phyloP scores from a whole-genome alignment of 192 early-diverging fungal genomes.

The Linnemannia schmuckeri region DNA sequence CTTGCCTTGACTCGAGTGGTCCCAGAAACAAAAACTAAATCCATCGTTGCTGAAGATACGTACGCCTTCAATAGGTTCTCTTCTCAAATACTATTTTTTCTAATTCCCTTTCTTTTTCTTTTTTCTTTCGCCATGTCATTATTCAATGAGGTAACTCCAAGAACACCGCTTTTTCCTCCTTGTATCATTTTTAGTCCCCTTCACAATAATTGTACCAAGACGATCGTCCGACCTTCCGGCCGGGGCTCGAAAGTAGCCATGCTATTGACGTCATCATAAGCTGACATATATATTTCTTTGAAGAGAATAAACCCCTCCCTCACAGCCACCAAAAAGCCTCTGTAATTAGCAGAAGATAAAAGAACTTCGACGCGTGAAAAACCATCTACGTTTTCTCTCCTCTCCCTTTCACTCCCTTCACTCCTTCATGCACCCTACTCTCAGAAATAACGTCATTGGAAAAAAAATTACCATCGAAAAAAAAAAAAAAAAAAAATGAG shows the following conservation, averaged over 20 bases:
- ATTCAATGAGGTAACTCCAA: not conserved
- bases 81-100: too few relatives aligned
- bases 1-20: not conserved
- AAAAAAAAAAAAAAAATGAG: not conserved
- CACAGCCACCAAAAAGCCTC: too few relatives aligned
- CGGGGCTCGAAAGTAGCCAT: not conserved
- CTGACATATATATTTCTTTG: not conserved
- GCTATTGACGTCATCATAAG: not conserved
- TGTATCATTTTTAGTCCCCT: not conserved
- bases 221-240: not conserved
- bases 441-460: not conserved
- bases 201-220: not conserved
- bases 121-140: too few relatives aligned
- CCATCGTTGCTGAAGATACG: not conserved
- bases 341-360: not conserved
- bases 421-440: not conserved
- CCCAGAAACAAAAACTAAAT: not conserved
- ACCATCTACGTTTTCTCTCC: not conserved
- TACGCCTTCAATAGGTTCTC: too few relatives aligned
- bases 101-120: too few relatives aligned
- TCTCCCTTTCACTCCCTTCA: too few relatives aligned
- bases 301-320: not conserved
- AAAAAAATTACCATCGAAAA: not conserved
- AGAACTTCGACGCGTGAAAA: not conserved
- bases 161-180: not conserved